These are phyloP conservation scores for Podospora tetraspora DNA, from an alignment of 495 filamentous ascomycete species.

Conservation along the genomic window DNA sequence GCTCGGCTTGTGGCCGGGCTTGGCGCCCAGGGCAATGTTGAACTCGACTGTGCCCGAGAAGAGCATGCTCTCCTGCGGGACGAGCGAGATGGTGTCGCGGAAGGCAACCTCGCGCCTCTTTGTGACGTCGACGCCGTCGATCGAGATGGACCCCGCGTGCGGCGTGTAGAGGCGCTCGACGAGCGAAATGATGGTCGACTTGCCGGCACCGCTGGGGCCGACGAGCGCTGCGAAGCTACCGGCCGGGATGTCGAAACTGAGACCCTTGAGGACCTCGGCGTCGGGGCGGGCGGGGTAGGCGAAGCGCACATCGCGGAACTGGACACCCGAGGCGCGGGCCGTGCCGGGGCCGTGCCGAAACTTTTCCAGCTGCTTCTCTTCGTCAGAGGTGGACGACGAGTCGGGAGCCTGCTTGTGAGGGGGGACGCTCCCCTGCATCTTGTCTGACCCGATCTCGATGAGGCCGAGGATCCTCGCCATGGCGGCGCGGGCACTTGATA, in stretches of 20 bases:
- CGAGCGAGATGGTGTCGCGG: conserved; percentile 52
- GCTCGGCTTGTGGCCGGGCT: conserved; percentile 36
- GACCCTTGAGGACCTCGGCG: conserved; percentile 42
- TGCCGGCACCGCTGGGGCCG: conserved; percentile 68
- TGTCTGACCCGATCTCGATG: conserved; percentile 17
- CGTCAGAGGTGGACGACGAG: neutral
- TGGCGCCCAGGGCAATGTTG: conserved; percentile 51
- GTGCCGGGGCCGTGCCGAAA: conserved; percentile 25
- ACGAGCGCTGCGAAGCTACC: conserved; percentile 66
- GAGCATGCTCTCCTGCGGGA: conserved; percentile 57
- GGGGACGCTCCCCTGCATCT: conserved; percentile 38
- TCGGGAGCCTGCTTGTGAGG: conserved; percentile 55
- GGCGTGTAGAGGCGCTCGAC: conserved; percentile 61
- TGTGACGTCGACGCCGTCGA: conserved; percentile 47
- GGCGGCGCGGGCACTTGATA: conserved; percentile 26
- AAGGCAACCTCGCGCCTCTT: conserved; percentile 42
- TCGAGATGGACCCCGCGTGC: conserved; percentile 48
- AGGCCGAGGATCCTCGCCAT: conserved; percentile 20
- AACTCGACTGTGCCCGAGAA: conserved; percentile 49
- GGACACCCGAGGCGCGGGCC: conserved; percentile 44
- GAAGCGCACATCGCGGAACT: conserved; percentile 54
- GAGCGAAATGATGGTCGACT: conserved; percentile 61
- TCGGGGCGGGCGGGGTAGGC: conserved; percentile 54
- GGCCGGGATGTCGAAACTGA: conserved; percentile 52
- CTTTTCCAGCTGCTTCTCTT: neutral